These are phyloP conservation scores for Filobasidium wieringae DNA, from an alignment of 768 basidiomycete genomes.

Conservation along the genomic window DNA sequence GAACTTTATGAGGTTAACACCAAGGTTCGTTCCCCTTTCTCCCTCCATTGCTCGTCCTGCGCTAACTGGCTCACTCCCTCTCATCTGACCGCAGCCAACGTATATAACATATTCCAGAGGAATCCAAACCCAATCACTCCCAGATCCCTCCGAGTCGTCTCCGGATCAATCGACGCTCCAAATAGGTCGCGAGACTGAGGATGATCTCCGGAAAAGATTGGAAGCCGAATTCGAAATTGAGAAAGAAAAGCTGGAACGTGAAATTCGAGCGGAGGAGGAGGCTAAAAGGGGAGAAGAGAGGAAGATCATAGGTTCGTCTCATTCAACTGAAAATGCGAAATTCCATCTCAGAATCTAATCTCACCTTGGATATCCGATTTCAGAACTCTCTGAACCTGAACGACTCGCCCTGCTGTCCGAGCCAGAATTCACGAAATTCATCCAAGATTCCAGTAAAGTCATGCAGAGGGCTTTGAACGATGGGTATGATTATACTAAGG, in stretches of 20 bases:
- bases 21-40: constrained; percentile 47
- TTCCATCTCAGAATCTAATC: background rate
- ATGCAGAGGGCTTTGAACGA: constrained; percentile 90
- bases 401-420: constrained; percentile 66
- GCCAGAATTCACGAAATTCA: constrained; percentile 84
- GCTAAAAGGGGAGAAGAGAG: constrained; percentile 14
- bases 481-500: constrained; percentile 88
- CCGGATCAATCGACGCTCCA: constrained; percentile 40
- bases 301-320: constrained; percentile 21
- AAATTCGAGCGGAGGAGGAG: constrained; percentile 42
- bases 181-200: constrained; percentile 46
- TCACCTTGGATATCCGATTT: too few species aligned
- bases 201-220: constrained; percentile 63
- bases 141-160: constrained; percentile 45
- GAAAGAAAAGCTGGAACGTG: constrained; percentile 69
- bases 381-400: constrained; percentile 81
- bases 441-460: constrained; percentile 88
- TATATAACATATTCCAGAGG: constrained; percentile 37
- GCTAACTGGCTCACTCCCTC: background rate
- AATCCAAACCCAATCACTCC: constrained; percentile 29
- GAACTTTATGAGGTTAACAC: constrained; percentile 82
- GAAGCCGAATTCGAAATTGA: constrained; percentile 74
- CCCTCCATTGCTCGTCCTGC: background rate
- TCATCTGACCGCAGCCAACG: constrained; percentile 4
- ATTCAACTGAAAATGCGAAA: background rate